Percentiles rank a stretch among this genome's conserved stretches.
Conservation (phyloP, 1,284 basidiomycete species). For the Rhodotorula sp. region DNA sequence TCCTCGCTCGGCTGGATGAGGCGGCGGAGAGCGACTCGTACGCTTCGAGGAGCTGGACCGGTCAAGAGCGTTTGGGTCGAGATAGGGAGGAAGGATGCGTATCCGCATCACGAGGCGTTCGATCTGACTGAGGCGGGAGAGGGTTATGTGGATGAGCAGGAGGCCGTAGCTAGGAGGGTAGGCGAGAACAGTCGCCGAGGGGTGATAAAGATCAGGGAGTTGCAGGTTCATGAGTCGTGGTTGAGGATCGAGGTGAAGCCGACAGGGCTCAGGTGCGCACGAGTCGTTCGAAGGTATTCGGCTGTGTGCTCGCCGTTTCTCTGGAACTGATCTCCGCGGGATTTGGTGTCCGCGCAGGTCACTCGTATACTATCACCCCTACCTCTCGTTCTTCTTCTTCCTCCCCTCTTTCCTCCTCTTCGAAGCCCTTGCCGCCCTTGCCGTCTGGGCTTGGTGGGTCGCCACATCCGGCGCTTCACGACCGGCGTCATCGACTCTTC, state of each 20-base stretch:
- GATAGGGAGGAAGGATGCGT: constrained; percentile 8
- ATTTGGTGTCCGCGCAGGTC: not conserved
- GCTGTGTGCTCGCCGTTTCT: not conserved
- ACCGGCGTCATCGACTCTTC: not conserved
- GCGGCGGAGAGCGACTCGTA: not conserved
- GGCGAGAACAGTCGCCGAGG: not conserved
- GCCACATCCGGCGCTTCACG: not conserved
- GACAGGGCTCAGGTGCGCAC: constrained; percentile 3
- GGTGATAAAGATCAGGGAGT: not conserved
- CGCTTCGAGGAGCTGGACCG: not conserved
- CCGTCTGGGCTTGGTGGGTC: constrained; percentile 3
- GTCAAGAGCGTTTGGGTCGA: not conserved
- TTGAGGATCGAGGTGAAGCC: constrained; percentile 4
- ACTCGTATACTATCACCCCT: constrained; percentile 6
- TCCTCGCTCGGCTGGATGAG: not conserved
- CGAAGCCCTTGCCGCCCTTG: constrained; percentile 6
- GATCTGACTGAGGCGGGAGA: not conserved
- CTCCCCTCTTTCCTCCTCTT: constrained; percentile 17
- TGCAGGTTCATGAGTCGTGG: constrained; percentile 20
- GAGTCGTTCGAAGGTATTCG: no score
- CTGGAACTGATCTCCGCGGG: no score
- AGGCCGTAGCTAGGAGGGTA: not conserved
- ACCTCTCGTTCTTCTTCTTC: constrained; percentile 6
- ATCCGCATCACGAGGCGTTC: not conserved
- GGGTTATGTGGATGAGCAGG: not conserved